Conservation (phyloP, 2,329 filamentous ascomycete genomes). For the Colletotrichum salicis region DNA sequence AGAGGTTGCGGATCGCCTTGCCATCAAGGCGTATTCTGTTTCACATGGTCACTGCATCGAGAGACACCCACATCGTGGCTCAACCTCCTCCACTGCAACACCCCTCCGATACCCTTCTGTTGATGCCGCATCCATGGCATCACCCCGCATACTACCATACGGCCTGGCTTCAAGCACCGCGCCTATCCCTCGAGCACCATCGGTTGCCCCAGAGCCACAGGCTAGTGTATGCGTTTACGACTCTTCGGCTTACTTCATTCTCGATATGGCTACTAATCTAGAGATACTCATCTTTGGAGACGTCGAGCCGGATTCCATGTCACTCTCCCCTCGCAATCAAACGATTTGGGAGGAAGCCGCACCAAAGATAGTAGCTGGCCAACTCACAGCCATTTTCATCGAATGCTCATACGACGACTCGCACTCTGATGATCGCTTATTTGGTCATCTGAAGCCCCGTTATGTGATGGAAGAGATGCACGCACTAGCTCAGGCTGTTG, state of each 20-base stretch:
- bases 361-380: slow-evolving; percentile 79
- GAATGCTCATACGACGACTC: slow-evolving; percentile 94
- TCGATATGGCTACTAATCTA: slow-evolving; percentile 73
- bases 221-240: slow-evolving; percentile 78
- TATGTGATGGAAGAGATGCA: slow-evolving; percentile 84
- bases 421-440: slow-evolving; percentile 80
- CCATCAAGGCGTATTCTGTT: slow-evolving; percentile 87
- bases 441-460: slow-evolving; percentile 87
- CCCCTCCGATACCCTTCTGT: slow-evolving; percentile 44
- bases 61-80: slow-evolving; percentile 70
- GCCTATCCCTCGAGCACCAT: slow-evolving; percentile 13
- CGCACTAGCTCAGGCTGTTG: slow-evolving; percentile 76
- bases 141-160: slow-evolving; percentile 32
- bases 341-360: slow-evolving; percentile 89
- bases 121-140: slow-evolving; percentile 40
- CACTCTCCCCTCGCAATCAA: slow-evolving; percentile 82
- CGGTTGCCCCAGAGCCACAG: slow-evolving; percentile 24
- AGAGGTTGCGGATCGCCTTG: slow-evolving; percentile 87
- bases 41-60: slow-evolving; percentile 92
- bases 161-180: background rate
- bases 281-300: slow-evolving; percentile 96
- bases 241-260: slow-evolving; percentile 93
- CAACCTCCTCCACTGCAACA: slow-evolving; percentile 39
- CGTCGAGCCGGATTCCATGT: slow-evolving; percentile 90
- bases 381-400: slow-evolving; percentile 86